Conservation (phyloP, 331 rosid species). For the Cydonia oblonga region DNA sequence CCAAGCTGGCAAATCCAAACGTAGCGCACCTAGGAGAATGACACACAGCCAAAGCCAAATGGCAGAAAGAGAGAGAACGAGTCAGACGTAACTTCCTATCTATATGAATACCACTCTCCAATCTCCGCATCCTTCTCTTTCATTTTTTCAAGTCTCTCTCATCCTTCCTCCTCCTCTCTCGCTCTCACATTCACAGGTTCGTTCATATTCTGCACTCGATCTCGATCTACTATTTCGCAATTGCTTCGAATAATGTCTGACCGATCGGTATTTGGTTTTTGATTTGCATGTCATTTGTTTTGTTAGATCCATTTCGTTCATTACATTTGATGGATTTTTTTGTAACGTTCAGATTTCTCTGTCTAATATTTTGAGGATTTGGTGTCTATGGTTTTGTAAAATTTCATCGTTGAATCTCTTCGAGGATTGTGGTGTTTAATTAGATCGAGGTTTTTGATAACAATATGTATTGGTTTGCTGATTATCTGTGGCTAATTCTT, state of each 20-base stretch:
- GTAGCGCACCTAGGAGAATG: not conserved
- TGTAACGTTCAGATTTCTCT: not conserved
- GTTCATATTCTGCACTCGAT: not conserved
- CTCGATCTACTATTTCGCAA: not conserved
- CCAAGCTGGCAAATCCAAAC: not conserved
- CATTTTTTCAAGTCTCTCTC: not conserved
- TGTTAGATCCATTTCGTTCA: not conserved
- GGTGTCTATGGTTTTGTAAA: not conserved
- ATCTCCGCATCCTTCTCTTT: not conserved
- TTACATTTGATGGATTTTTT: not conserved
- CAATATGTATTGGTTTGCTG: not conserved
- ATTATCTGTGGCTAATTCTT: not conserved
- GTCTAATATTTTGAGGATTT: not conserved
- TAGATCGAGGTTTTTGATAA: not conserved
- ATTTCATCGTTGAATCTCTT: not conserved
- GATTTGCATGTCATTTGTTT: not conserved
- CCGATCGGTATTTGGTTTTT: not conserved
- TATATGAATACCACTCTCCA: not conserved
- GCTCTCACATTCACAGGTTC: not conserved
- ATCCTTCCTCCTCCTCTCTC: not conserved
- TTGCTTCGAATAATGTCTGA: not conserved
- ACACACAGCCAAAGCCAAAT: not conserved
- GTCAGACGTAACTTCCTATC: slow-evolving; percentile 23
- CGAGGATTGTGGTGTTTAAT: not conserved
- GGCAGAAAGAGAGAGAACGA: slow-evolving; percentile 21